These are phyloP conservation scores for Albugo laibachii DNA, from an alignment of 352 stramenopile genomes.

Conservation along the genomic window DNA sequence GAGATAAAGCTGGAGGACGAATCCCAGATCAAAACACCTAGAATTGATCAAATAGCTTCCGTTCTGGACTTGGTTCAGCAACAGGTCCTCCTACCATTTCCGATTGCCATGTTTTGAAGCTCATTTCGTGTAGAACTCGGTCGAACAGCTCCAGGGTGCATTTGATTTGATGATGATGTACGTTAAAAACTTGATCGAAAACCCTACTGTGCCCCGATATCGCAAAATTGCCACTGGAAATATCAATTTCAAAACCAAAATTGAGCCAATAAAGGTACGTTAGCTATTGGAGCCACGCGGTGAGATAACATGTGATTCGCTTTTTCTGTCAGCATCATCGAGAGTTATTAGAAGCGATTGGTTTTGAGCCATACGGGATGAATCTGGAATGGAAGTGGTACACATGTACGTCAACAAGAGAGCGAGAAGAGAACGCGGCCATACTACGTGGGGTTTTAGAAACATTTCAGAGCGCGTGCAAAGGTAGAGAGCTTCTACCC, in stretches of 20 bases:
- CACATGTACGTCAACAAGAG: too few relatives aligned
- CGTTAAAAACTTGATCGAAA: conserved; percentile 72
- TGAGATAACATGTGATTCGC: not conserved
- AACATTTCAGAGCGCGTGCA: too few relatives aligned
- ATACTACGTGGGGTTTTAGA: too few relatives aligned
- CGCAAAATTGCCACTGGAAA: conserved; percentile 56
- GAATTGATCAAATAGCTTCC: conserved; percentile 19
- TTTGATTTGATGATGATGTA: conserved; percentile 68
- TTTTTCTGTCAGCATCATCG: conserved; percentile 29
- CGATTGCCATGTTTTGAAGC: not conserved
- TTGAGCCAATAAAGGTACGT: conserved; percentile 49
- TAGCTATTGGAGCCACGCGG: not conserved
- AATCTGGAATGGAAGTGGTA: conserved; percentile 74
- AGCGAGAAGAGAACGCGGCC: too few relatives aligned
- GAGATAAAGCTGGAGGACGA: not conserved
- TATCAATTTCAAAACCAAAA: conserved; percentile 73
- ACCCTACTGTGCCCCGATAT: conserved; percentile 64
- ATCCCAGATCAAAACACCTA: not conserved
- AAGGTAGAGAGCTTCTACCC: too few relatives aligned
- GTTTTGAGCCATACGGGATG: conserved; percentile 42
- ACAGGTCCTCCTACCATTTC: conserved; percentile 11
- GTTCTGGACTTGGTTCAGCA: conserved; percentile 26
- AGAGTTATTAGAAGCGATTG: conserved; percentile 52
- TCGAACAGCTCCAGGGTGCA: conserved; percentile 45
- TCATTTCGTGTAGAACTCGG: conserved; percentile 25